phyloP scores from a whole-genome alignment of 2,329 filamentous ascomycete genomes.

The Ramularia endophylla region DNA sequence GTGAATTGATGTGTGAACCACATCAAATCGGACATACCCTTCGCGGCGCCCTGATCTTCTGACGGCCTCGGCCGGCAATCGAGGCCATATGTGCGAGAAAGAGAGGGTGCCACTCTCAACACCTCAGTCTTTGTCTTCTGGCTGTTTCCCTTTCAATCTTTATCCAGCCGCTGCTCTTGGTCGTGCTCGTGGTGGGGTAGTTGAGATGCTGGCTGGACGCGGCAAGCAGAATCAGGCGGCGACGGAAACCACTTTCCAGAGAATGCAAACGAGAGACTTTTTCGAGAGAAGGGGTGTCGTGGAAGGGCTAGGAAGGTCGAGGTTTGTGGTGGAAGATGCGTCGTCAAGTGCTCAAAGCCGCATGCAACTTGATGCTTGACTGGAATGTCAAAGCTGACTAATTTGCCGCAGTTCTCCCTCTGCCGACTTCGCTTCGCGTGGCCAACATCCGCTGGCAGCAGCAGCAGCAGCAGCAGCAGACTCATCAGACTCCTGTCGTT shows the following conservation, averaged over 20 bases:
- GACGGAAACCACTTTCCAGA: not conserved
- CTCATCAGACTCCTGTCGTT: too few species aligned
- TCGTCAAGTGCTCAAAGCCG: too few species aligned
- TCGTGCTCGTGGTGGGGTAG: conserved; percentile 4
- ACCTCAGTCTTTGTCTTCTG: conserved; percentile 2
- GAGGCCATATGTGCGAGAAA: conserved; percentile 31
- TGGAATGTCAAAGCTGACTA: too few species aligned
- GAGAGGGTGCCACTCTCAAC: not conserved
- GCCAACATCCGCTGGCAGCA: too few species aligned
- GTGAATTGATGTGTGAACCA: conserved; percentile 8
- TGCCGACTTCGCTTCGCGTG: too few species aligned
- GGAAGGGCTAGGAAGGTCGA: not conserved
- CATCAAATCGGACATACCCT: conserved; percentile 49
- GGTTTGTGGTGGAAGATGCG: too few species aligned
- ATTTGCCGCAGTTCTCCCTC: too few species aligned
- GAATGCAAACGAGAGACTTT: not conserved
- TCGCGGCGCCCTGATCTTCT: conserved; percentile 62
- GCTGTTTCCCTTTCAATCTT: too few species aligned
- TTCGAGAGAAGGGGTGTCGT: not conserved
- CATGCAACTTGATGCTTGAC: too few species aligned
- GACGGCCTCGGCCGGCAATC: conserved; percentile 50
- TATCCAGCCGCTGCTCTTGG: not conserved
- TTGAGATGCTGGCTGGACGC: not conserved
- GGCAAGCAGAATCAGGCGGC: too few species aligned
- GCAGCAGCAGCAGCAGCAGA: too few species aligned